Evolutionary conservation across 2,329 filamentous ascomycete genomes (phyloP), one percentile per base, ranked within the genome.

Genomic region (Ceratocystis destructans): DNA sequence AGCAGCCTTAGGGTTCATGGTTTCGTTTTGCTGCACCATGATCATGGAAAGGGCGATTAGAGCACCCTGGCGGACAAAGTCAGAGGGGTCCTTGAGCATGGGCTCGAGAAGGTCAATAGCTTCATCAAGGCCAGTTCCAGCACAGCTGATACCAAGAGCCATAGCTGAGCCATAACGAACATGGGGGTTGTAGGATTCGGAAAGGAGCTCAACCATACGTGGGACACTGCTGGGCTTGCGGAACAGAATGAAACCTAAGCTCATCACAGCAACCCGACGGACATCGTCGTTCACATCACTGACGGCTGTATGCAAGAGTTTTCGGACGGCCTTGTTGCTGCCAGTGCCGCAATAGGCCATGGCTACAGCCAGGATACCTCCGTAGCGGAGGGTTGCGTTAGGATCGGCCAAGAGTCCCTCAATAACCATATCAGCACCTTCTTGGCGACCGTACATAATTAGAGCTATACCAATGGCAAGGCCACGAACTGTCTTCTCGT

Each of bases 251-350:
- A 99, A 99, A 53, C 94, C 94, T 74, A 99, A 83, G 77, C 90
- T 95, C 89, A 99, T 95, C 69, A 99, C 94, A 12, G 94, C 94
- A 69, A 96, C 90, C 72, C 94, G 86, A 71, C 94, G 89, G 45
- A 99, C 94, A 75, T 99, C 94, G 72, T 99, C 94, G 72, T 92
- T 97, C 70, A 97, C 94, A 77, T 99, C 94, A 75, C 92, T 97
- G 70, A 99, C 95, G 66, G 94, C 94, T 68, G 94, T 89, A 74
- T 99, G 94, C 10, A 99, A 85, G 37, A 99, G 82, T 77, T 94
- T 96, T 65, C 95, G 88, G 63, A 99, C 94, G 28, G 95, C 94
- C 81, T 97, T 97, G 82, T 99, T 99, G 83, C 92, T 96, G 70
- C 93, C 90, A 50, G 90, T 96, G 67, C 94, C 94, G 74, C 93